Evolutionary conservation across 495 filamentous ascomycete genomes (phyloP).

Genomic region (Xylaria cubensis): DNA sequence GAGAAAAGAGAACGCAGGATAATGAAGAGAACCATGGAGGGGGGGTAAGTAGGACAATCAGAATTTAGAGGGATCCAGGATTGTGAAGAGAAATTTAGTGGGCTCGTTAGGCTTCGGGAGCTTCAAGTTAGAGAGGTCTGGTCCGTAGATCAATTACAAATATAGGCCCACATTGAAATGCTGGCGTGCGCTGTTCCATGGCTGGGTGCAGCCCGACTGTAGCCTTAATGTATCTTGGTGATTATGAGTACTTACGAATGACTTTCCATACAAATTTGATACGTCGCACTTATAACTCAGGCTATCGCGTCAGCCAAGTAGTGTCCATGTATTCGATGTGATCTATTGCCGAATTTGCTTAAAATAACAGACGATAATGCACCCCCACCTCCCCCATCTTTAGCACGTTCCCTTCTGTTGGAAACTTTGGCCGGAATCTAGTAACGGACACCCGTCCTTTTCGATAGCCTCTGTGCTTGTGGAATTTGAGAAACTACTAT

Average conservation of each 20-base stretch:
- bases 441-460: not conserved
- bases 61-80: conserved; percentile 13
- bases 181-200: not conserved
- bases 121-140: not conserved
- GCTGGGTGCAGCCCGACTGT: not conserved
- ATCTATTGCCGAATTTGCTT: not conserved
- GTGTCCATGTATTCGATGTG: not conserved
- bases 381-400: not conserved
- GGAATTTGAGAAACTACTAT: not conserved
- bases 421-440: not conserved
- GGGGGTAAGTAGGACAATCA: conserved; percentile 4
- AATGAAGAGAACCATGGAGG: not conserved
- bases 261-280: not conserved
- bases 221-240: not conserved
- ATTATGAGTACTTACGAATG: not conserved
- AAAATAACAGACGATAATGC: conserved; percentile 1
- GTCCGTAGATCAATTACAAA: conserved; percentile 21
- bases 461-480: not conserved
- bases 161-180: conserved; percentile 7
- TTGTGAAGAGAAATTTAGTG: conserved; percentile 23
- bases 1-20: not conserved
- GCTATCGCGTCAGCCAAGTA: not conserved
- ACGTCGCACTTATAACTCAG: not conserved
- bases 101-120: conserved; percentile 16
- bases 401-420: conserved; percentile 2